phyloP scores from a whole-genome alignment of 225 moss, liverwort and hornwort genomes.

The Lunularia cruciata region DNA sequence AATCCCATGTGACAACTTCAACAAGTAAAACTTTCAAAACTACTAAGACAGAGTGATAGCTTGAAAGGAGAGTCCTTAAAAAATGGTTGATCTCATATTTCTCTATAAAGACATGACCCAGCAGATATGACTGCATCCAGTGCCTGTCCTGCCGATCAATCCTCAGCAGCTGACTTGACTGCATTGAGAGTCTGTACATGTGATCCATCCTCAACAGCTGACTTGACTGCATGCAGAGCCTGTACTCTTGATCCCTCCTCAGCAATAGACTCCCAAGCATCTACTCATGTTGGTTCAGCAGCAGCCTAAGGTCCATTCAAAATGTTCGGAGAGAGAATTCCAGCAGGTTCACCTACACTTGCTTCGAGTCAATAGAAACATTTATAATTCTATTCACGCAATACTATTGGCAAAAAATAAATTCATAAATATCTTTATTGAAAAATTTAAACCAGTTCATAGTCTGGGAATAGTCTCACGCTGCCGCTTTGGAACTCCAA shows the following conservation, averaged over 20 bases:
- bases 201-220: conserved; percentile 28
- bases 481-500: no score
- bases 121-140: conserved; percentile 16
- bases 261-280: conserved; percentile 8
- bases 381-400: no score
- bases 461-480: conserved; percentile 10
- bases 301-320: conserved; percentile 14
- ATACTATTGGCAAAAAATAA: no score
- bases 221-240: background rate
- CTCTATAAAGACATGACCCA: no score
- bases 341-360: background rate
- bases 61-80: no score
- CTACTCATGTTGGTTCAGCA: conserved; percentile 15
- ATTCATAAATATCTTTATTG: no score
- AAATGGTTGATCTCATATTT: no score
- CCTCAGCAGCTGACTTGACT: conserved; percentile 7
- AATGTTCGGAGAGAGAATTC: conserved; percentile 15
- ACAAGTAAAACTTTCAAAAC: no score
- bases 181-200: conserved; percentile 17
- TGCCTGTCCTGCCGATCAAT: conserved; percentile 12
- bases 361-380: no score
- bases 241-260: conserved; percentile 4
- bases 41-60: no score
- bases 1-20: no score
- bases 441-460: background rate